Conservation (phyloP, 768 basidiomycete species). For the Roridomyces roridus region DNA sequence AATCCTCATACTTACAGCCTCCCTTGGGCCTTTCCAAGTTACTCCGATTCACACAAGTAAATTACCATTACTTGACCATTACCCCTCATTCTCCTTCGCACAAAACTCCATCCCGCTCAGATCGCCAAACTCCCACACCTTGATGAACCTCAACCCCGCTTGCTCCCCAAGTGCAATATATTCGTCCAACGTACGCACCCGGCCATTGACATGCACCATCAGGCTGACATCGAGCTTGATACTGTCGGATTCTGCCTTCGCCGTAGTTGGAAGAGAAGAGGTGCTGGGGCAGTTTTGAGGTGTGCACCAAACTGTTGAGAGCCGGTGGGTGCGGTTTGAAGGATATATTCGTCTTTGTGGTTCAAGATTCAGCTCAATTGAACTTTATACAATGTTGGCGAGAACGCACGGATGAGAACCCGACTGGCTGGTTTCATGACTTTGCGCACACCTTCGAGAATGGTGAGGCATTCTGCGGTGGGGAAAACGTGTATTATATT, state of each 20-base stretch:
- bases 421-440: conserved; percentile 22
- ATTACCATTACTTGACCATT: no score
- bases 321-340: conserved; percentile 13
- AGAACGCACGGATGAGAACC: conserved; percentile 20
- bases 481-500: conserved; percentile 22
- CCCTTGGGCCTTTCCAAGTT: no score
- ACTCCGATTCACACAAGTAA: no score
- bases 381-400: background rate
- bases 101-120: conserved; percentile 22
- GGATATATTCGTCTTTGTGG: conserved; percentile 21
- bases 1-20: no score
- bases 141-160: conserved; percentile 15
- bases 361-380: background rate
- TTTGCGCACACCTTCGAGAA: conserved; percentile 19
- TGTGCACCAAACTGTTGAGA: background rate
- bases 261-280: conserved; percentile 21
- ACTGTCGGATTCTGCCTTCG: conserved; percentile 17
- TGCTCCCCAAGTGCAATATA: conserved; percentile 17
- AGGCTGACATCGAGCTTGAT: conserved; percentile 23
- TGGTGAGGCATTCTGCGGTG: conserved; percentile 5
- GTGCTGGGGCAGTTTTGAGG: conserved; percentile 16
- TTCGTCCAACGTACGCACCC: conserved; percentile 22
- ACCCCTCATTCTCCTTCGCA: conserved; percentile 1
- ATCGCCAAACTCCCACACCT: conserved; percentile 25
- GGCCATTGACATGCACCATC: conserved; percentile 19